Conservation (phyloP, 2,329 filamentous ascomycete species). For the Lojkania enalia region DNA sequence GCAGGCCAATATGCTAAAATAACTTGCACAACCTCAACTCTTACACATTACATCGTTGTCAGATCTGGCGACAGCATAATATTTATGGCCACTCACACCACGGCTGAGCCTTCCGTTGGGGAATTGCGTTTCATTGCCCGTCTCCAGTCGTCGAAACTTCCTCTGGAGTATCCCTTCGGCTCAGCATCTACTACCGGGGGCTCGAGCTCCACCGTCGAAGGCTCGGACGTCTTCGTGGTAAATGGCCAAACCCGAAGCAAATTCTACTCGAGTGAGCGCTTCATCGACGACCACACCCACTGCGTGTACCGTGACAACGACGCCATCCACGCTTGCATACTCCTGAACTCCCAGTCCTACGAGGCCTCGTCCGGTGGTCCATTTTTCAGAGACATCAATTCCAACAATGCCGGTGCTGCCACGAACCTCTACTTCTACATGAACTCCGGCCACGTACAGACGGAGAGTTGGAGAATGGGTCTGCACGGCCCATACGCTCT, state of each 20-base stretch:
- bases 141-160: conserved; percentile 52
- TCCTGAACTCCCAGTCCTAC: conserved; percentile 58
- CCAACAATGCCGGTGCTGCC: conserved; percentile 63
- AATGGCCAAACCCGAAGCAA: conserved; percentile 67
- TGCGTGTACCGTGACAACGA: conserved; percentile 59
- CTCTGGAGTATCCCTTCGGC: conserved; percentile 43
- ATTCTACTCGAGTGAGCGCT: conserved; percentile 70
- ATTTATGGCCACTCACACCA: conserved; percentile 62
- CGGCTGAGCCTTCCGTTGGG: conserved; percentile 44
- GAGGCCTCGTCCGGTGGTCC: conserved; percentile 68
- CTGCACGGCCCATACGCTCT: conserved; percentile 69
- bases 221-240: conserved; percentile 57
- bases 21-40: conserved; percentile 61
- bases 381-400: conserved; percentile 65
- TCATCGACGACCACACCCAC: conserved; percentile 68
- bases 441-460: conserved; percentile 64
- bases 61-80: conserved; percentile 63
- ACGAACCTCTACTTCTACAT: conserved; percentile 69
- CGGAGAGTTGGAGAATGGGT: conserved; percentile 64
- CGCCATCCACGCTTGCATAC: conserved; percentile 63
- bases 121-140: conserved; percentile 69
- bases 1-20: conserved; percentile 60
- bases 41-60: conserved; percentile 67
- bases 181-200: conserved; percentile 59
- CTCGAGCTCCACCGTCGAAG: conserved; percentile 59